These are phyloP conservation scores for Epichloe bromicola DNA, from an alignment of 2,329 filamentous ascomycete species.

Conservation along the genomic window DNA sequence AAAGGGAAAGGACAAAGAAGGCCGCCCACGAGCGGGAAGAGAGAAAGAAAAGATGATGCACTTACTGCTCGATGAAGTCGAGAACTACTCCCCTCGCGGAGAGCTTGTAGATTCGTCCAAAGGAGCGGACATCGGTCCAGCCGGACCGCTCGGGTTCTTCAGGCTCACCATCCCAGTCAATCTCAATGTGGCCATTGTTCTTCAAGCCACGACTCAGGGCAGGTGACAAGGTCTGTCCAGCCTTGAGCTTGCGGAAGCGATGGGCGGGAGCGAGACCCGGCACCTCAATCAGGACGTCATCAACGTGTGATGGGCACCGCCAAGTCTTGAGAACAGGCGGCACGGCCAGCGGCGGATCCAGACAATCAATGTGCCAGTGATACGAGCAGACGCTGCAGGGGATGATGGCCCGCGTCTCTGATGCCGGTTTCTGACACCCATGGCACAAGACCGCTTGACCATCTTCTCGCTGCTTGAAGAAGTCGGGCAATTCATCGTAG, in stretches of 20 bases:
- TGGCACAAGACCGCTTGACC: slow-evolving; percentile 68
- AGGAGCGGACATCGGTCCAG: slow-evolving; percentile 46
- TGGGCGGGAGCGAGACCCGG: slow-evolving; percentile 48
- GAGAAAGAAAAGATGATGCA: slow-evolving; percentile 4
- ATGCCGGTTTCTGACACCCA: slow-evolving; percentile 54
- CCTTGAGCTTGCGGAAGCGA: slow-evolving; percentile 47
- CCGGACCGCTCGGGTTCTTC: slow-evolving; percentile 40
- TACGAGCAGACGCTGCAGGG: slow-evolving; percentile 73
- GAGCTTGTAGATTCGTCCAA: slow-evolving; percentile 53
- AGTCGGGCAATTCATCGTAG: slow-evolving; percentile 52
- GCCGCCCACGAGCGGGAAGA: neutral
- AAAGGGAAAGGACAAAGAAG: neutral
- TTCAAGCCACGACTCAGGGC: slow-evolving; percentile 48
- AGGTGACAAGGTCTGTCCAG: slow-evolving; percentile 37
- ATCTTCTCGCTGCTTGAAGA: slow-evolving; percentile 59
- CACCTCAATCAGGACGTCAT: slow-evolving; percentile 54
- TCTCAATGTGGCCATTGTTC: slow-evolving; percentile 61
- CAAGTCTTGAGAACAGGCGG: slow-evolving; percentile 68
- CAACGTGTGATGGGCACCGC: slow-evolving; percentile 79
- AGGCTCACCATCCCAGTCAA: slow-evolving; percentile 47
- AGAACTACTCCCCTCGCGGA: slow-evolving; percentile 51
- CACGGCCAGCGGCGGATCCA: slow-evolving; percentile 70
- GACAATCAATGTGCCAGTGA: slow-evolving; percentile 85
- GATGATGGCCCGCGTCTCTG: slow-evolving; percentile 56
- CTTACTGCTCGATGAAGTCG: slow-evolving; percentile 58